Evolutionary conservation across 2,329 filamentous ascomycete species (phyloP).

Genomic region (Pestalotiopsis sp.): DNA sequence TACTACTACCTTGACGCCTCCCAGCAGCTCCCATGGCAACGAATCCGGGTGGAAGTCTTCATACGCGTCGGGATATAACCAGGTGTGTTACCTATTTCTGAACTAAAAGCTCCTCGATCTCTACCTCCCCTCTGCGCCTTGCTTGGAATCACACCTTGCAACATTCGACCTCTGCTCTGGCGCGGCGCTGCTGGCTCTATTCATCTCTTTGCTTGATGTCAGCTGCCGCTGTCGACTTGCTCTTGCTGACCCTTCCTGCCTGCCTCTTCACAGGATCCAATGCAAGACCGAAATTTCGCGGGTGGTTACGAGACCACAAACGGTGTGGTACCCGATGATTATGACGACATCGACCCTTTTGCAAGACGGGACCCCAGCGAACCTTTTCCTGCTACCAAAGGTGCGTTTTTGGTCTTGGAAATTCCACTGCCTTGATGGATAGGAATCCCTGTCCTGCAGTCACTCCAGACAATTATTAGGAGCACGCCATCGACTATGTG

Average conservation of each 20-base stretch:
- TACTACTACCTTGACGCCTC: slow-evolving; percentile 48
- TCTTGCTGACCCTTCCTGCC: not conserved
- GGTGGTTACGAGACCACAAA: slow-evolving; percentile 22
- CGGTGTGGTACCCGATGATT: slow-evolving; percentile 23
- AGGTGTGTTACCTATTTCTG: slow-evolving; percentile 23
- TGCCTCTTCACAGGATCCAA: slow-evolving; percentile 19
- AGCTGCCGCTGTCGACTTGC: not conserved
- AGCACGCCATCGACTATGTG: not conserved
- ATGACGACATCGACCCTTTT: slow-evolving; percentile 20
- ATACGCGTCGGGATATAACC: slow-evolving; percentile 22
- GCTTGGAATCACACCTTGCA: not conserved
- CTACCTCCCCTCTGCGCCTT: not conserved
- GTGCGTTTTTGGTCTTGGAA: slow-evolving; percentile 16
- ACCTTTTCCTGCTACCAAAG: slow-evolving; percentile 23
- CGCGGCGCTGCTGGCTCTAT: not conserved
- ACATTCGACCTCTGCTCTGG: not conserved
- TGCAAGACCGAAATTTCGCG: slow-evolving; percentile 22
- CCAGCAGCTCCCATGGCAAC: slow-evolving; percentile 50
- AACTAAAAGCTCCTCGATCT: not conserved
- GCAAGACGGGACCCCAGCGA: slow-evolving; percentile 18
- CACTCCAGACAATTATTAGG: not conserved
- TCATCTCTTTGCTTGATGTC: not conserved
- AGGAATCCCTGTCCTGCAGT: not conserved
- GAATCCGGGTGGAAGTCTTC: slow-evolving; percentile 41
- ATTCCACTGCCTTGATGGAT: not conserved